Evolutionary conservation across 306 rosid genomes (phyloP).

Genomic region (Gleditsia sinensis): DNA sequence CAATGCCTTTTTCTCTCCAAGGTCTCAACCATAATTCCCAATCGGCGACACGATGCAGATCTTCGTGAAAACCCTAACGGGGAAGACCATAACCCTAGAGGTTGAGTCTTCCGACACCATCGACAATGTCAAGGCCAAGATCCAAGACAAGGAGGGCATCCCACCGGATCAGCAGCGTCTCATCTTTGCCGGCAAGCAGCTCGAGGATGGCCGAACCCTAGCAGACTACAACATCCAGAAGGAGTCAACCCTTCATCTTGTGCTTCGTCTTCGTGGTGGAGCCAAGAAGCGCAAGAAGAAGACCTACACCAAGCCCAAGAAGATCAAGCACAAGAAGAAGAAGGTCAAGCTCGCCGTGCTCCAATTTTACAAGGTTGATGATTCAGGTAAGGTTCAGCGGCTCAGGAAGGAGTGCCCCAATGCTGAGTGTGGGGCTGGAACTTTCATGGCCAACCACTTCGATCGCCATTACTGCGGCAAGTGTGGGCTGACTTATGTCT

Average conservation of each 20-base stretch:
- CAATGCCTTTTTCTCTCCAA: neutral
- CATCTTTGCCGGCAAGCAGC: conserved; percentile 74
- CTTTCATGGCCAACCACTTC: conserved; percentile 80
- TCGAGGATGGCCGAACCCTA: conserved; percentile 74
- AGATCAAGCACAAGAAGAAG: conserved; percentile 85
- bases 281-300: conserved; percentile 87
- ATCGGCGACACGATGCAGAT: conserved; percentile 54
- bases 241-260: conserved; percentile 76
- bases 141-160: conserved; percentile 77
- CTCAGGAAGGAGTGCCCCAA: conserved; percentile 80
- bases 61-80: conserved; percentile 83
- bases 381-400: conserved; percentile 70
- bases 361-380: conserved; percentile 80
- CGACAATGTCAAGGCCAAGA: conserved; percentile 75
- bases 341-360: conserved; percentile 78
- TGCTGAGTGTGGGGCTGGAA: conserved; percentile 74
- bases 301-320: conserved; percentile 84
- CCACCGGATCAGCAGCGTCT: conserved; percentile 80
- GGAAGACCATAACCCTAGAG: conserved; percentile 72
- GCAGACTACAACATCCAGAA: conserved; percentile 83
- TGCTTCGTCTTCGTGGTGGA: conserved; percentile 75
- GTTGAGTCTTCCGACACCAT: conserved; percentile 72
- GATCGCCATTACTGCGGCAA: conserved; percentile 83
- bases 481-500: conserved; percentile 74
- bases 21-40: neutral